Evolutionary conservation across 768 basidiomycete genomes (phyloP).

Genomic region (Lactarius sanguifluus): DNA sequence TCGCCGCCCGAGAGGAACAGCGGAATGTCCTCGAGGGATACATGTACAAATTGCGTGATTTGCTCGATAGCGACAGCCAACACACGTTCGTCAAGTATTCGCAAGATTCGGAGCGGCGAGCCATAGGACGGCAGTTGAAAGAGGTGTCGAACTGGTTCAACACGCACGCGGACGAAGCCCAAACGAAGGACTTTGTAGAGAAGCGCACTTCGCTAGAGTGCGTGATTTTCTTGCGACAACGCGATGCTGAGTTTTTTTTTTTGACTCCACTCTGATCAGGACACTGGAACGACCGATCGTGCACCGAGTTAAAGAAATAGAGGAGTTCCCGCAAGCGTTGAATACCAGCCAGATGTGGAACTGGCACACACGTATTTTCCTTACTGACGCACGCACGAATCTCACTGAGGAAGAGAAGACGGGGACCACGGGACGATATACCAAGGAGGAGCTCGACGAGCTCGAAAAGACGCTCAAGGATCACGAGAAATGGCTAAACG

Average conservation of each 20-base stretch:
- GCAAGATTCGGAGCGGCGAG: slow-evolving; percentile 63
- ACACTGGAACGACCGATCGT: slow-evolving; percentile 77
- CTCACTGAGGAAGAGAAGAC: slow-evolving; percentile 61
- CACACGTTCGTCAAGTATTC: slow-evolving; percentile 88
- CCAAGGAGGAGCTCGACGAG: slow-evolving; percentile 75
- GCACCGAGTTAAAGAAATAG: slow-evolving; percentile 85
- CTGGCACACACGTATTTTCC: slow-evolving; percentile 86
- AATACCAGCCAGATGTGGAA: slow-evolving; percentile 85
- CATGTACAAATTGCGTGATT: slow-evolving; percentile 85
- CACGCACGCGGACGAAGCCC: slow-evolving; percentile 80
- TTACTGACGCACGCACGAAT: slow-evolving; percentile 74
- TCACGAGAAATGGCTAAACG: slow-evolving; percentile 81
- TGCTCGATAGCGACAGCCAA: slow-evolving; percentile 64
- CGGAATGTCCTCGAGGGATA: slow-evolving; percentile 90
- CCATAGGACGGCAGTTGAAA: slow-evolving; percentile 65
- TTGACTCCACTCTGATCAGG: slow-evolving; percentile 42
- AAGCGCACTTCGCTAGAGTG: slow-evolving; percentile 84
- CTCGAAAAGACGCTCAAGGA: slow-evolving; percentile 77
- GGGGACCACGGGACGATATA: slow-evolving; percentile 76
- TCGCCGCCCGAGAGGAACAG: slow-evolving; percentile 82
- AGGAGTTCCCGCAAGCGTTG: slow-evolving; percentile 78
- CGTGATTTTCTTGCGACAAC: slow-evolving; percentile 37
- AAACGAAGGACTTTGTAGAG: slow-evolving; percentile 68
- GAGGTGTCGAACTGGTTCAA: slow-evolving; percentile 80
- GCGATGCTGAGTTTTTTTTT: neutral